These are phyloP conservation scores for Pythium periplocum DNA, from an alignment of 352 stramenopile species.

Conservation along the genomic window DNA sequence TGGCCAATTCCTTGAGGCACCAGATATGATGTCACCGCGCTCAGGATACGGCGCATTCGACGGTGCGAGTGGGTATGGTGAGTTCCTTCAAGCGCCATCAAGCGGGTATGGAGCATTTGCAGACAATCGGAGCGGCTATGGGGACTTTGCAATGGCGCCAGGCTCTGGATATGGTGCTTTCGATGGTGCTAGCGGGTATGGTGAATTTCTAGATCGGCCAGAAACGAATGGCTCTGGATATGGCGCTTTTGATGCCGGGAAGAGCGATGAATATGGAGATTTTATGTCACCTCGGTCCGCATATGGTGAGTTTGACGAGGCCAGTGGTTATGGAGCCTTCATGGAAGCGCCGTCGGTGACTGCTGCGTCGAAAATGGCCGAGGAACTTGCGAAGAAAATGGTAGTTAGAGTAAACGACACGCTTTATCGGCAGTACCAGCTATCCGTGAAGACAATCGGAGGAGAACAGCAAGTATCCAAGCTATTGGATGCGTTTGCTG, in stretches of 20 bases:
- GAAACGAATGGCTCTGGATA: conserved; percentile 5
- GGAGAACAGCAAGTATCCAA: conserved; percentile 23
- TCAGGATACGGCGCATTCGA: conserved; percentile 25
- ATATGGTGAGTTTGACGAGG: conserved; percentile 31
- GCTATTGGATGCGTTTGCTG: conserved; percentile 30
- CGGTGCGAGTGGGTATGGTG: conserved; percentile 14
- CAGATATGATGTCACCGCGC: conserved; percentile 4
- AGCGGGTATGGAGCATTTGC: no score
- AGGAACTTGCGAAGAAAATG: neutral
- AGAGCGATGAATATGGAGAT: conserved; percentile 10
- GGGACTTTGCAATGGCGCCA: no score
- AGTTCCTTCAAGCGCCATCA: conserved; percentile 5
- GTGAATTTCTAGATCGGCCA: no score
- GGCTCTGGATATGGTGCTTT: no score
- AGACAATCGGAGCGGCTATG: no score
- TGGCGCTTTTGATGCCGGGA: conserved; percentile 10
- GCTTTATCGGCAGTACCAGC: conserved; percentile 34
- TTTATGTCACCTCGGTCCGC: conserved; percentile 15
- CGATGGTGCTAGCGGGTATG: no score
- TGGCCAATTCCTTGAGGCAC: conserved; percentile 8
- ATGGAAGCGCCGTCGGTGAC: no score
- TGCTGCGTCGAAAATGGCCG: no score
- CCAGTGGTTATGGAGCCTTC: conserved; percentile 9
- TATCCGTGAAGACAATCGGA: conserved; percentile 27
- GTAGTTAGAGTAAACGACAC: conserved; percentile 16